These are phyloP conservation scores for Ganoderma multipileum DNA, from an alignment of 1,284 basidiomycete genomes.

Conservation along the genomic window DNA sequence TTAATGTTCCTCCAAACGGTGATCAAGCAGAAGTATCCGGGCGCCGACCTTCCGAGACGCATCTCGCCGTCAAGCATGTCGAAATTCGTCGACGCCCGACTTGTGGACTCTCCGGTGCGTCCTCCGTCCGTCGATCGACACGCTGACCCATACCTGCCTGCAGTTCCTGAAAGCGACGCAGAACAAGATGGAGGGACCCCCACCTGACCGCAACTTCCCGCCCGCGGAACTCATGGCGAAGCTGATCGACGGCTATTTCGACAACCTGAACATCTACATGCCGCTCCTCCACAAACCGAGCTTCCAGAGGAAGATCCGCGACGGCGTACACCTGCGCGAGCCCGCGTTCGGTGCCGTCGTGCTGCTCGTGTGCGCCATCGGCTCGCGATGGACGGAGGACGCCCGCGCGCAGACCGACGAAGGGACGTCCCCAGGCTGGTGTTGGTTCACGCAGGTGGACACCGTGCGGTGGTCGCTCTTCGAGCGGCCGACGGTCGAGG, in stretches of 20 bases:
- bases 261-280: constrained; percentile 46
- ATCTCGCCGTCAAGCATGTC: constrained; percentile 5
- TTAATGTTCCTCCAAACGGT: constrained; percentile 56
- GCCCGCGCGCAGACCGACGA: constrained; percentile 59
- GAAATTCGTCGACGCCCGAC: too few species aligned
- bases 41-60: constrained; percentile 23
- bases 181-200: not conserved
- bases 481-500: constrained; percentile 70
- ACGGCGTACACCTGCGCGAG: constrained; percentile 51
- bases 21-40: constrained; percentile 52
- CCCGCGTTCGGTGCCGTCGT: constrained; percentile 55
- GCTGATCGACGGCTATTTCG: constrained; percentile 59
- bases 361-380: constrained; percentile 60
- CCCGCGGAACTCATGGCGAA: constrained; percentile 31
- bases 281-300: constrained; percentile 59
- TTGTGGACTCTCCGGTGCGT: not conserved
- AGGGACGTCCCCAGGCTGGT: constrained; percentile 74
- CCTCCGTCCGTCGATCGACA: too few species aligned
- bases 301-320: constrained; percentile 49
- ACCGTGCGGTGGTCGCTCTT: constrained; percentile 55
- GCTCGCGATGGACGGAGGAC: constrained; percentile 56
- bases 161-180: not conserved
- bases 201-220: constrained; percentile 11
- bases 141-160: not conserved
- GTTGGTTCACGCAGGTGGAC: constrained; percentile 74